phyloP scores from a whole-genome alignment of 208 protist species.

The Acanthamoeba culbertsoni region DNA sequence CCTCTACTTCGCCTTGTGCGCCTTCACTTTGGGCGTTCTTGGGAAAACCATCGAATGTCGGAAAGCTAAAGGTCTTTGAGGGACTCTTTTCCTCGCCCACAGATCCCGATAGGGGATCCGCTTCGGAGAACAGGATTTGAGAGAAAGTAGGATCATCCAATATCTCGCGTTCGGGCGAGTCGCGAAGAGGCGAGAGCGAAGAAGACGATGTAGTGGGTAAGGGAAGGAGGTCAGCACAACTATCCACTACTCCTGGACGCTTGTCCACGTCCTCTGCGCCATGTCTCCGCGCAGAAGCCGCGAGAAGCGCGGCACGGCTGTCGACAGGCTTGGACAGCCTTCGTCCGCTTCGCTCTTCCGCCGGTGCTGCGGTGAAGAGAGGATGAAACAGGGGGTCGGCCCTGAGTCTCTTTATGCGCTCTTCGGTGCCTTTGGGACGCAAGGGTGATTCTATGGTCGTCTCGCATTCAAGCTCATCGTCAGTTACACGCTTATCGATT shows the following conservation, averaged over 20 bases:
- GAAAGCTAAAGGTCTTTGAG: no score
- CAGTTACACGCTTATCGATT: not conserved
- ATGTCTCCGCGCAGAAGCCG: not conserved
- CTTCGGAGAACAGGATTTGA: not conserved
- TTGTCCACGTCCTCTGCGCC: not conserved
- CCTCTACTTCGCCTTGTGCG: not conserved
- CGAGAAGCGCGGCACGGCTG: not conserved
- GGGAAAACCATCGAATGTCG: no score
- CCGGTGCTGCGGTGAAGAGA: no score
- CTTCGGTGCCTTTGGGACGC: no score
- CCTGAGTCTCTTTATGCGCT: not conserved
- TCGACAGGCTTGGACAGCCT: not conserved
- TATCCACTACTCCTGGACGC: not conserved
- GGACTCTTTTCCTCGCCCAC: no score
- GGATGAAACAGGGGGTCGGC: slow-evolving; percentile 30
- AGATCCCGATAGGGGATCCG: not conserved
- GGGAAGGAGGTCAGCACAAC: not conserved
- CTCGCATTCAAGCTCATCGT: not conserved
- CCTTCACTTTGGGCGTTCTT: not conserved
- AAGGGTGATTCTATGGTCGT: not conserved
- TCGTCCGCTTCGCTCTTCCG: no score
- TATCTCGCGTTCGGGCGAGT: slow-evolving; percentile 41
- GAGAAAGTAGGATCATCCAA: not conserved
- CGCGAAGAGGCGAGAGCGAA: slow-evolving; percentile 1
- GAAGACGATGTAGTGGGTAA: not conserved